phyloP scores from a whole-genome alignment of 306 rosid genomes.

The Alnus rubra region DNA sequence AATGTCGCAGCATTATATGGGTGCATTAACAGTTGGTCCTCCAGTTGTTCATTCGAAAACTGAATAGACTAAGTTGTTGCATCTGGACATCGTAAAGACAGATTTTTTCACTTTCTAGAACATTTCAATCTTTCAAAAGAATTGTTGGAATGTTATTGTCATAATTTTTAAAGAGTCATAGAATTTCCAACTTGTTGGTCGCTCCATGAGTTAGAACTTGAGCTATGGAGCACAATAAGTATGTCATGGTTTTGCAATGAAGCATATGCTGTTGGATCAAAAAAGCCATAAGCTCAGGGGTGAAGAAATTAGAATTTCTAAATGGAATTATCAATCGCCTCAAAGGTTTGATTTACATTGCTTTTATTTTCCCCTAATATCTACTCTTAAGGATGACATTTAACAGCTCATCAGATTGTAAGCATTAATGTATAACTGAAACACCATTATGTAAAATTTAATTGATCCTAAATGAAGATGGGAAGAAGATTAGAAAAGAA shows the following conservation, averaged over 20 bases:
- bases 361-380: no score
- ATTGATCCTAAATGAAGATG: background rate
- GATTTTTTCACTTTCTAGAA: background rate
- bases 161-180: background rate
- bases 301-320: background rate
- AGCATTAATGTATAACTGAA: no score
- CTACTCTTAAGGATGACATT: no score
- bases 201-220: constrained; percentile 1
- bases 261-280: background rate
- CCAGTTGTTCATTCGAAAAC: background rate
- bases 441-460: no score
- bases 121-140: background rate
- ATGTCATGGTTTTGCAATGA: background rate
- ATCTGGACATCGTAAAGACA: background rate
- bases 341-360: no score
- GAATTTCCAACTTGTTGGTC: background rate
- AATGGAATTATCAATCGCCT: no score
- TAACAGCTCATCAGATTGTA: no score
- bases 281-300: background rate
- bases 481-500: background rate
- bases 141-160: background rate
- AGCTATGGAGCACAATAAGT: background rate
- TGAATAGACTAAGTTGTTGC: background rate
- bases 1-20: background rate
- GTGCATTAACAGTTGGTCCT: background rate